Percentiles rank a stretch among this genome's conserved stretches.
Evolutionary conservation across 2,329 filamentous ascomycete species (phyloP).

Genomic region (Amphichorda felina): DNA sequence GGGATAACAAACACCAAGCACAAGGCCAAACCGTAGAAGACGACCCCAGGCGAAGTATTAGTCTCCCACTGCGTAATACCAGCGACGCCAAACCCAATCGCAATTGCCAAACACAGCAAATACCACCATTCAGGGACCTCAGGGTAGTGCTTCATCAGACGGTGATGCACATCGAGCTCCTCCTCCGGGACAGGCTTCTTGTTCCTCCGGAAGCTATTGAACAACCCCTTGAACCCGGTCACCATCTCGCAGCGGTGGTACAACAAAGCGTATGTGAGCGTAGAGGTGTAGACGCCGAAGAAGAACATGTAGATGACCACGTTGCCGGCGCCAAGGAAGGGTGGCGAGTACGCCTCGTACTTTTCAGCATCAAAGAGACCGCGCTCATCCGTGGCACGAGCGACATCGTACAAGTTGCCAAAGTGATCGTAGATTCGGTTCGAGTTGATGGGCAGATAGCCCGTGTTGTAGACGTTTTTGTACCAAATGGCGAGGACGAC

Average conservation of each 20-base stretch:
- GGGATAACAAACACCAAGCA: slow-evolving; percentile 39
- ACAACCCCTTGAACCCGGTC: slow-evolving; percentile 34
- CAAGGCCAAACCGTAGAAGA: slow-evolving; percentile 37
- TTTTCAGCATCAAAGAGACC: slow-evolving; percentile 31
- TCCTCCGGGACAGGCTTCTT: slow-evolving; percentile 19
- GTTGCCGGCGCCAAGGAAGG: slow-evolving; percentile 36
- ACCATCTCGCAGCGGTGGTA: slow-evolving; percentile 40
- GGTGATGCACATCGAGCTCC: slow-evolving; percentile 31
- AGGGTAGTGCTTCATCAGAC: slow-evolving; percentile 32
- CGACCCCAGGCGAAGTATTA: slow-evolving; percentile 35
- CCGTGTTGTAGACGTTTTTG: slow-evolving; percentile 42
- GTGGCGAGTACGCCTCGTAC: slow-evolving; percentile 38
- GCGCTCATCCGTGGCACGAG: slow-evolving; percentile 24
- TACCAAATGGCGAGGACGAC: slow-evolving; percentile 47
- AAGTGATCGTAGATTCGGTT: slow-evolving; percentile 39
- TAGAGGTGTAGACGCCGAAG: slow-evolving; percentile 41
- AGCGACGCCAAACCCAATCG: slow-evolving; percentile 31
- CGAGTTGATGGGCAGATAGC: slow-evolving; percentile 40
- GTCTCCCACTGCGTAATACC: slow-evolving; percentile 37
- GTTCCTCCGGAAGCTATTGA: slow-evolving; percentile 29
- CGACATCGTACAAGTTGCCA: slow-evolving; percentile 33
- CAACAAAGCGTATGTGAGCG: slow-evolving; percentile 34
- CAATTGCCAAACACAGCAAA: slow-evolving; percentile 24
- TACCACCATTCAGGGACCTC: slow-evolving; percentile 47
- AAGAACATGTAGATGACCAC: slow-evolving; percentile 42